These are phyloP conservation scores for Eucalyptus erythrocorys DNA, from an alignment of 345 rosid species.

Conservation along the genomic window DNA sequence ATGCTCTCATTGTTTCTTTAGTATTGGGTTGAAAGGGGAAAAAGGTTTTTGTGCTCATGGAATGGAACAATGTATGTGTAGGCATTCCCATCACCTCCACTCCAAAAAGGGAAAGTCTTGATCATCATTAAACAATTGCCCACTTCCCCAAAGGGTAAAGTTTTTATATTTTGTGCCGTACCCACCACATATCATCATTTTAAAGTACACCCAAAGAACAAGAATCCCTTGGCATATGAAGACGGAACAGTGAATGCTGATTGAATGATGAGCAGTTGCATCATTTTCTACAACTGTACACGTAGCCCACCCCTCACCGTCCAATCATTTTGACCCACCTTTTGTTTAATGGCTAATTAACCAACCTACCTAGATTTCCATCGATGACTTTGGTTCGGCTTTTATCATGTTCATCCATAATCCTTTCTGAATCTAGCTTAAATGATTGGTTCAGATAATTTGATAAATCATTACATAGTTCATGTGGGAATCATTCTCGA, in stretches of 20 bases:
- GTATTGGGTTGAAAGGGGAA: background rate
- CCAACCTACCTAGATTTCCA: conserved; percentile 7
- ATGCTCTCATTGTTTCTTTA: background rate
- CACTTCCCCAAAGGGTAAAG: conserved; percentile 28
- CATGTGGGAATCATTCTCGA: background rate
- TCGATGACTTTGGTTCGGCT: background rate
- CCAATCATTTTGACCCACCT: background rate
- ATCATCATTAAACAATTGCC: background rate
- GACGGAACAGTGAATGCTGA: background rate
- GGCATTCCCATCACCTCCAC: background rate
- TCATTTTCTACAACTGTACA: background rate
- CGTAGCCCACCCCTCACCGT: background rate
- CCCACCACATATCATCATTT: conserved; percentile 6
- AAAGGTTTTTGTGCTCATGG: background rate
- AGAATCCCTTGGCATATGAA: background rate
- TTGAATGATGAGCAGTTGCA: background rate
- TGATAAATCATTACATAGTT: background rate
- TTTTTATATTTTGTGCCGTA: background rate
- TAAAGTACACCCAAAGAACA: background rate
- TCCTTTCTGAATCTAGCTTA: background rate
- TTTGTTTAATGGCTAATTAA: background rate
- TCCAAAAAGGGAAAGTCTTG: conserved; percentile 24
- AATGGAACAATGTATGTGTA: background rate
- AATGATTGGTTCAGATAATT: background rate
- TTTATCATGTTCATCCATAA: background rate